phyloP scores from a whole-genome alignment of 805 yeast species.

The Cyberlindnera suaveolens region DNA sequence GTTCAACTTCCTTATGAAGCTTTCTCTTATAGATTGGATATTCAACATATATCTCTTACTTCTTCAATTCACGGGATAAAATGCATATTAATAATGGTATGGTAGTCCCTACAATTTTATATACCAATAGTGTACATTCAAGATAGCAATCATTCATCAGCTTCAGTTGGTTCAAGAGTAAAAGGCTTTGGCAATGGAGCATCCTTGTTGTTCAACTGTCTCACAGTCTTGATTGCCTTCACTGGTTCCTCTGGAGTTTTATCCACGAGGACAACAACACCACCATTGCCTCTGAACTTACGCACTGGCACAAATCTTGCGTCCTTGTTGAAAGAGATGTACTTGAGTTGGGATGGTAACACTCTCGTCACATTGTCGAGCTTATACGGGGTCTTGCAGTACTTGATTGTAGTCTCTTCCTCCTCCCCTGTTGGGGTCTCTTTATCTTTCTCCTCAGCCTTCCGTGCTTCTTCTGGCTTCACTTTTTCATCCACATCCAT shows the following conservation, averaged over 20 bases:
- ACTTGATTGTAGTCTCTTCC: constrained; percentile 37
- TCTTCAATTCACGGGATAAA: constrained; percentile 3
- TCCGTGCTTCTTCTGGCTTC: constrained; percentile 20
- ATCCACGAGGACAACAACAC: constrained; percentile 69
- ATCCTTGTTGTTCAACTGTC: constrained; percentile 67
- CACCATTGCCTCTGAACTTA: constrained; percentile 60
- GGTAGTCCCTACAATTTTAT: not conserved
- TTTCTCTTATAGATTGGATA: constrained; percentile 9
- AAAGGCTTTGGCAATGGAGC: constrained; percentile 74
- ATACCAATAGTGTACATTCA: not conserved
- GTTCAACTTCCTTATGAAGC: not conserved
- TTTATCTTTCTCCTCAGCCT: constrained; percentile 20
- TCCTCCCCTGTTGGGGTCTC: constrained; percentile 10
- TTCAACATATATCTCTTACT: constrained; percentile 15
- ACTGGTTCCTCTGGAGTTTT: constrained; percentile 52
- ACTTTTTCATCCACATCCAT: constrained; percentile 37
- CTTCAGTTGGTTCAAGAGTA: constrained; percentile 34
- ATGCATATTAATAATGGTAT: not conserved
- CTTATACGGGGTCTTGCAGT: constrained; percentile 59
- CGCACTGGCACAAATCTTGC: constrained; percentile 80
- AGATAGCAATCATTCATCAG: constrained; percentile 3
- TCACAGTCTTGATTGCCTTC: constrained; percentile 72
- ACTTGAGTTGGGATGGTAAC: constrained; percentile 81
- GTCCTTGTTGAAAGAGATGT: constrained; percentile 68
- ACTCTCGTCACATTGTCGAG: constrained; percentile 81